Evolutionary conservation across 148 eudicot species (phyloP).

Genomic region (Cornus suecica): DNA sequence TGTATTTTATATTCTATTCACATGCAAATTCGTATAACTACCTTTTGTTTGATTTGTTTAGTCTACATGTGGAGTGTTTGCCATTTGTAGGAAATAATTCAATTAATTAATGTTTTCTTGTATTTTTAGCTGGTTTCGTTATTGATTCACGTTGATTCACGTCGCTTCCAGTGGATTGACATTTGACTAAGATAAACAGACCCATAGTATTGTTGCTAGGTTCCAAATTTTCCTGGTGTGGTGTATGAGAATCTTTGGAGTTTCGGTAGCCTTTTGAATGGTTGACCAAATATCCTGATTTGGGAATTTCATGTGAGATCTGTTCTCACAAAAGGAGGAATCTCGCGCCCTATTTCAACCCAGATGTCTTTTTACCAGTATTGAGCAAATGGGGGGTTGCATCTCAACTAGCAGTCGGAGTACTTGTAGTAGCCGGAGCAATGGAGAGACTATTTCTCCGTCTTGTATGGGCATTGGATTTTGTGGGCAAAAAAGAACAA

Average conservation of each 20-base stretch:
- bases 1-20: constrained; percentile 25
- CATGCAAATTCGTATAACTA: constrained; percentile 24
- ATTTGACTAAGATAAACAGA: constrained; percentile 46
- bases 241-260: constrained; percentile 25
- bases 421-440: constrained; percentile 59
- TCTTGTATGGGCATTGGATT: constrained; percentile 50
- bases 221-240: constrained; percentile 21
- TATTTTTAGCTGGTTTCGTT: constrained; percentile 39
- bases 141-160: constrained; percentile 27
- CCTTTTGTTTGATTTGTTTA: constrained; percentile 12
- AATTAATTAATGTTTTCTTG: constrained; percentile 23
- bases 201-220: constrained; percentile 12
- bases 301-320: constrained; percentile 23
- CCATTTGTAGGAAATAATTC: constrained; percentile 8
- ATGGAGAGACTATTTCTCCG: constrained; percentile 51
- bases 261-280: constrained; percentile 18
- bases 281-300: constrained; percentile 22
- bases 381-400: constrained; percentile 86
- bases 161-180: constrained; percentile 32
- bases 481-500: constrained; percentile 58
- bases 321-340: constrained; percentile 21
- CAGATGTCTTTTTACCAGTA: constrained; percentile 36
- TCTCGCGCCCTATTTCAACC: constrained; percentile 14
- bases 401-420: constrained; percentile 69
- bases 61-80: constrained; percentile 7